Conservation (phyloP, 164 flowering plant species). For the Saururus chinensis region DNA sequence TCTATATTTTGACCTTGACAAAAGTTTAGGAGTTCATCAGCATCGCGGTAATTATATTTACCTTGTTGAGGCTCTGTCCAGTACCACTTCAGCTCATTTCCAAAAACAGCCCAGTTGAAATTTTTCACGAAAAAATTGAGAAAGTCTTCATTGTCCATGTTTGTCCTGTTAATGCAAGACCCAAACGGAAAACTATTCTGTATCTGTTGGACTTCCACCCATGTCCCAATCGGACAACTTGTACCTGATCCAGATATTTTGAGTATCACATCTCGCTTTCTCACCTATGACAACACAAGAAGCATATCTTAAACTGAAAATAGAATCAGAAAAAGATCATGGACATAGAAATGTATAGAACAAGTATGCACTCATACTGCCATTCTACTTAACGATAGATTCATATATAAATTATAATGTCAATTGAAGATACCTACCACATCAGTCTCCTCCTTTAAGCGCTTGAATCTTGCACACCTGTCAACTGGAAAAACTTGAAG, state of each 20-base stretch:
- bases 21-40: slow-evolving; percentile 66
- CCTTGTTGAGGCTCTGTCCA: slow-evolving; percentile 86
- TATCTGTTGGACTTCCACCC: slow-evolving; percentile 50
- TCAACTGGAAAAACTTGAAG: slow-evolving; percentile 85
- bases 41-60: slow-evolving; percentile 72
- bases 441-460: slow-evolving; percentile 53
- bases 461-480: slow-evolving; percentile 49
- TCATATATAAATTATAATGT: no score
- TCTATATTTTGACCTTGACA: slow-evolving; percentile 44
- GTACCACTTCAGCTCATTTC: slow-evolving; percentile 88
- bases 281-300: slow-evolving; percentile 37
- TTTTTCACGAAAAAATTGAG: slow-evolving; percentile 59
- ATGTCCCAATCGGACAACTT: slow-evolving; percentile 27
- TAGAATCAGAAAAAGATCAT: background rate
- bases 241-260: slow-evolving; percentile 45
- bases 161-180: slow-evolving; percentile 55
- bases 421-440: slow-evolving; percentile 31
- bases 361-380: no score
- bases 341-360: no score
- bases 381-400: no score
- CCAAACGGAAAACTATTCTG: slow-evolving; percentile 84
- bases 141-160: slow-evolving; percentile 88
- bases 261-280: slow-evolving; percentile 77
- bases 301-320: background rate
- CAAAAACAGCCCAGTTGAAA: slow-evolving; percentile 93